Conservation (phyloP, 352 stramenopile species). For the Blastocystis sp. region DNA sequence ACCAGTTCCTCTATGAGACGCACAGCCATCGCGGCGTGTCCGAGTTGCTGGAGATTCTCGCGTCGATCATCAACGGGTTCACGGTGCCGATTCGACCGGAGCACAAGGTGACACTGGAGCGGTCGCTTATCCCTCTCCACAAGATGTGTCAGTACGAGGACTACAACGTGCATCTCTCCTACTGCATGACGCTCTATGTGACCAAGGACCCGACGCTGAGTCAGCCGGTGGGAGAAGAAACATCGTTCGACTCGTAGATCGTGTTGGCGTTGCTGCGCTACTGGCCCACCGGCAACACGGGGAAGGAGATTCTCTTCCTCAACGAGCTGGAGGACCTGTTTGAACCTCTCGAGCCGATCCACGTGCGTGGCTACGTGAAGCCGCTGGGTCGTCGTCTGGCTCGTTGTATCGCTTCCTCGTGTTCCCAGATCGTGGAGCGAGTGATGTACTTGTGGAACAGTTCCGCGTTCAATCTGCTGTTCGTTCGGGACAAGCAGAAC, state of each 20-base stretch:
- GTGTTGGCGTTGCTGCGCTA: slow-evolving; percentile 60
- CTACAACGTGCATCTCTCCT: slow-evolving; percentile 95
- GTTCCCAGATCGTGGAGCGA: slow-evolving; percentile 75
- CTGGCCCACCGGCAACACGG: slow-evolving; percentile 58
- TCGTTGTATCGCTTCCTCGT: slow-evolving; percentile 59
- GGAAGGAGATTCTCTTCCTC: slow-evolving; percentile 78
- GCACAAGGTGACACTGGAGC: slow-evolving; percentile 83
- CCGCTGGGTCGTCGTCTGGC: slow-evolving; percentile 57
- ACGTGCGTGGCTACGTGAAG: slow-evolving; percentile 60
- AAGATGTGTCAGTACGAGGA: slow-evolving; percentile 87
- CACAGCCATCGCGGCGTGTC: slow-evolving; percentile 81
- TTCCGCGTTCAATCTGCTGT: slow-evolving; percentile 72
- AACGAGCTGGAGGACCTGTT: slow-evolving; percentile 96
- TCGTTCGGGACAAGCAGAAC: slow-evolving; percentile 16
- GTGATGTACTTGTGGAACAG: slow-evolving; percentile 98
- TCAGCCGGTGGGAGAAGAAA: slow-evolving; percentile 71
- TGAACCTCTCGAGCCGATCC: slow-evolving; percentile 76
- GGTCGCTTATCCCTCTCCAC: slow-evolving; percentile 87
- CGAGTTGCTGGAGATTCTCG: slow-evolving; percentile 93
- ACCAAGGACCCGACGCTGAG: slow-evolving; percentile 92
- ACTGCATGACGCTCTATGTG: slow-evolving; percentile 98
- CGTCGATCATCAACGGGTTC: slow-evolving; percentile 97
- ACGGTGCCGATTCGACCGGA: slow-evolving; percentile 94
- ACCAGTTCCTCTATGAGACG: slow-evolving; percentile 93
- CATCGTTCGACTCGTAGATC: slow-evolving; percentile 6